Base-by-base conservation (phyloP, 495 filamentous ascomycete genomes). In the Penicillium desertorum region DNA sequence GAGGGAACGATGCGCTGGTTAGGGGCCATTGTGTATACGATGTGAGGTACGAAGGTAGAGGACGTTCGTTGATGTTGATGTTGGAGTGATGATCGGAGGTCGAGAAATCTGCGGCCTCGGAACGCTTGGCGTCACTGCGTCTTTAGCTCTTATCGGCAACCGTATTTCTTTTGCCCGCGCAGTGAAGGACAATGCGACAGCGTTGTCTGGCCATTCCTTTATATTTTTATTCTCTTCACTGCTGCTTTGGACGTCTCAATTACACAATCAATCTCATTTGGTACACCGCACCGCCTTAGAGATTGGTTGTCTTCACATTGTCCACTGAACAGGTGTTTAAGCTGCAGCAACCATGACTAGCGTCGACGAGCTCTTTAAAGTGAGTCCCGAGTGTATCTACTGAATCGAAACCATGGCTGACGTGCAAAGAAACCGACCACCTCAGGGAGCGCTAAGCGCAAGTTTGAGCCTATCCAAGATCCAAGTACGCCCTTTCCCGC, bases 351-450 rank as follows among this genome's bases (percentile, higher is more conserved):
- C 58, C 57, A 94, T 92, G 88, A 79, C 87, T 23, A 89, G 82
- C 69, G 83, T 93, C 67, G 88, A 93, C 67, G 88, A 91, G 57
- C 76, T 95, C 34, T 95, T 95, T 80, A 92, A 93, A 74, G 90
- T 90, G 76, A 48, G 63, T 60, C 12, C 2, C 17, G 27, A 10
- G 11, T 8, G 12, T 17, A 7, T 30, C 39, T 29, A 29, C 20
- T 45, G 17, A 43, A 49, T 30, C 41, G 3, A 23, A 6, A 4
- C 19, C 12, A 23, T 10, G 19, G 37, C 67, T 76, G 46, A 74
- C 54, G 23, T 47, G 16, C 20, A 10, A 58, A 81, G 78, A 80
- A 80, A 73, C 76, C 78, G 3, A 64, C 62, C 5, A 54, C 70
- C 44, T 63, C 71, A 46, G 75, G 69, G 32, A 76, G 67, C 45